These are phyloP conservation scores for Lasiosphaeriaceae sp. DNA, from an alignment of 495 filamentous ascomycete genomes.

Conservation along the genomic window DNA sequence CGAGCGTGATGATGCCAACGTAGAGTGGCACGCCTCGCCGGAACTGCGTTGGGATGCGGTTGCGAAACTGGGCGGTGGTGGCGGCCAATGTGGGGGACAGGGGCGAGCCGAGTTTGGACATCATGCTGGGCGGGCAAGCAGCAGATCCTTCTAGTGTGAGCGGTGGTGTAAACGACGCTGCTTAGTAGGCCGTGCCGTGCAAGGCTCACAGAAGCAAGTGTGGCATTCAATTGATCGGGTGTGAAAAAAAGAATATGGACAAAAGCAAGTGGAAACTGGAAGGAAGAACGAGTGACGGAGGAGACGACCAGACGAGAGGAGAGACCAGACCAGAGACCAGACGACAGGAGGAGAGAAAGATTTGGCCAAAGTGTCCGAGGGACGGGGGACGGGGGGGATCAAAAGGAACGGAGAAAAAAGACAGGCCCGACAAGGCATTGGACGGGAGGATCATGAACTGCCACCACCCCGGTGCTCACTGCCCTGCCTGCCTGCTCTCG, in stretches of 20 bases:
- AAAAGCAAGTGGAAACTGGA: neutral
- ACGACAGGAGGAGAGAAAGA: too few relatives aligned
- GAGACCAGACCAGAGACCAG: too few relatives aligned
- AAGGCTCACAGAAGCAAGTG: neutral
- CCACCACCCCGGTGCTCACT: too few relatives aligned
- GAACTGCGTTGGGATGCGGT: conserved; percentile 34
- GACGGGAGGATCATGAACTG: too few relatives aligned
- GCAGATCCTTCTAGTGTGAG: too few relatives aligned
- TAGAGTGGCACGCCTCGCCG: conserved; percentile 33
- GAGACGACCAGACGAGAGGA: neutral
- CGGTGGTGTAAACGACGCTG: too few relatives aligned
- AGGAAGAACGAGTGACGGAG: neutral
- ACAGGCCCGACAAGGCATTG: too few relatives aligned
- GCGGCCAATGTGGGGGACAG: conserved; percentile 35
- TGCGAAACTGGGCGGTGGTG: conserved; percentile 33
- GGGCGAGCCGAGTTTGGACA: conserved; percentile 34
- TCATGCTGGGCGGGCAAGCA: conserved; percentile 25
- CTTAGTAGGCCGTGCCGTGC: too few relatives aligned
- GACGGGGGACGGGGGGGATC: too few relatives aligned
- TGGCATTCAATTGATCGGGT: neutral
- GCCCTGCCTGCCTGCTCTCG: too few relatives aligned
- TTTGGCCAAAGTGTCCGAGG: too few relatives aligned
- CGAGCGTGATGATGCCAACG: conserved; percentile 27
- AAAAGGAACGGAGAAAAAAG: too few relatives aligned
- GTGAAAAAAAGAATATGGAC: neutral